These are phyloP conservation scores for Citrullus colocynthis DNA, from an alignment of 306 rosid species.

Conservation along the genomic window DNA sequence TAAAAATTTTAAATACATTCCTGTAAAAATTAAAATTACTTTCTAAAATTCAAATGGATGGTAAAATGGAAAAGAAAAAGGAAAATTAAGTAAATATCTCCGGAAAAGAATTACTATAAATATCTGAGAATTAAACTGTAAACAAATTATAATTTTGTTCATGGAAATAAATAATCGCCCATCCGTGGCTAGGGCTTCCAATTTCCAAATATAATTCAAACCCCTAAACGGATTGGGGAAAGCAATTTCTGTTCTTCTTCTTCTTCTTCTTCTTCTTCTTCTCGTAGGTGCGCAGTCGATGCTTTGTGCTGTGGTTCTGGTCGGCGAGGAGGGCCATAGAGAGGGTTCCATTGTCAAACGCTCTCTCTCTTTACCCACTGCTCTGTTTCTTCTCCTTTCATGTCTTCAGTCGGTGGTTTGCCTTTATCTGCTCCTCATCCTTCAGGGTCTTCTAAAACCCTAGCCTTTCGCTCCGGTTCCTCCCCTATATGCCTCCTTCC, in stretches of 20 bases:
- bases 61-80: too few species aligned
- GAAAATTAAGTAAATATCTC: too few species aligned
- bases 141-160: not conserved
- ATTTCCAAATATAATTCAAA: not conserved
- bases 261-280: not conserved
- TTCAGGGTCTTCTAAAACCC: slow-evolving; percentile 71
- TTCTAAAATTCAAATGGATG: too few species aligned
- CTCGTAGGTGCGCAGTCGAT: slow-evolving; percentile 16
- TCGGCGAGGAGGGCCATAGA: slow-evolving; percentile 23
- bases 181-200: not conserved
- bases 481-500: slow-evolving; percentile 22
- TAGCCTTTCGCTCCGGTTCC: slow-evolving; percentile 29
- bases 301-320: slow-evolving; percentile 15
- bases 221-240: not conserved
- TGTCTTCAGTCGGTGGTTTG: slow-evolving; percentile 62
- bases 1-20: too few species aligned
- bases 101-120: not conserved
- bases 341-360: slow-evolving; percentile 50
- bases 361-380: slow-evolving; percentile 41
- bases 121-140: not conserved
- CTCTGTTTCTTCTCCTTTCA: slow-evolving; percentile 43
- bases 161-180: not conserved
- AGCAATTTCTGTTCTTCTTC: not conserved
- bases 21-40: too few species aligned
- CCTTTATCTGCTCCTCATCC: slow-evolving; percentile 26